Evolutionary conservation across 176 grass and related monocot genomes (phyloP).

Genomic region (Aegilops longissima): DNA sequence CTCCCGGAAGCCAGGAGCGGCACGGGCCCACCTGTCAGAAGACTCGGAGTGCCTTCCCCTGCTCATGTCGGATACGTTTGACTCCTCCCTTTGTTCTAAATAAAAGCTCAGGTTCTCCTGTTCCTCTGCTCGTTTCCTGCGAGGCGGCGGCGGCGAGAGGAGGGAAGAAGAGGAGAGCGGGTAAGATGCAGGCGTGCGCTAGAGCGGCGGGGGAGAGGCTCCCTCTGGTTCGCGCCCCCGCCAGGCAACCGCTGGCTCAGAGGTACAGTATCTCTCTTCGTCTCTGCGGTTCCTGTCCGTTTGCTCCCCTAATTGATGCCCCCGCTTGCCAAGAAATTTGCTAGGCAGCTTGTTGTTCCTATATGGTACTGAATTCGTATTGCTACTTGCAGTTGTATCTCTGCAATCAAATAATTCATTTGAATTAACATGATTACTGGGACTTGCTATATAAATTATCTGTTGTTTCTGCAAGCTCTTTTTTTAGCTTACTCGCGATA

Average conservation of each 20-base stretch:
- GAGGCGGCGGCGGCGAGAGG: neutral
- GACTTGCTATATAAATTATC: neutral
- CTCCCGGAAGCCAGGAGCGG: slow-evolving; percentile 8
- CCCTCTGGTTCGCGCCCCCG: slow-evolving; percentile 18
- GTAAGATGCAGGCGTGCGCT: slow-evolving; percentile 46
- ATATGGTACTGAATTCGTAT: neutral
- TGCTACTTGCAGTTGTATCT: neutral
- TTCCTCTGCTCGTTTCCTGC: neutral
- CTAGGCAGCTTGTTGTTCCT: neutral
- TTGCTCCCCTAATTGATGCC: slow-evolving; percentile 12
- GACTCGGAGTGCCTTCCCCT: neutral
- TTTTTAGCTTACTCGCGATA: neutral
- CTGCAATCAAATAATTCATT: neutral
- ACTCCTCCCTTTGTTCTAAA: neutral
- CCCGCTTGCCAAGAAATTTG: neutral
- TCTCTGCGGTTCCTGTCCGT: neutral
- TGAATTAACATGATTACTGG: neutral
- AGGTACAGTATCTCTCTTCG: slow-evolving; percentile 24
- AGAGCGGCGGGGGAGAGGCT: slow-evolving; percentile 40
- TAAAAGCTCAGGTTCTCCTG: neutral
- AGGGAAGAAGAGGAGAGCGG: neutral
- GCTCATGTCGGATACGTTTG: slow-evolving; percentile 6
- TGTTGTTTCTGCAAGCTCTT: neutral
- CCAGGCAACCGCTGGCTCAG: slow-evolving; percentile 17
- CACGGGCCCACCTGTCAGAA: slow-evolving; percentile 4